Conservation (phyloP, 148 eudicot species). For the Chenopodium suecicum region DNA sequence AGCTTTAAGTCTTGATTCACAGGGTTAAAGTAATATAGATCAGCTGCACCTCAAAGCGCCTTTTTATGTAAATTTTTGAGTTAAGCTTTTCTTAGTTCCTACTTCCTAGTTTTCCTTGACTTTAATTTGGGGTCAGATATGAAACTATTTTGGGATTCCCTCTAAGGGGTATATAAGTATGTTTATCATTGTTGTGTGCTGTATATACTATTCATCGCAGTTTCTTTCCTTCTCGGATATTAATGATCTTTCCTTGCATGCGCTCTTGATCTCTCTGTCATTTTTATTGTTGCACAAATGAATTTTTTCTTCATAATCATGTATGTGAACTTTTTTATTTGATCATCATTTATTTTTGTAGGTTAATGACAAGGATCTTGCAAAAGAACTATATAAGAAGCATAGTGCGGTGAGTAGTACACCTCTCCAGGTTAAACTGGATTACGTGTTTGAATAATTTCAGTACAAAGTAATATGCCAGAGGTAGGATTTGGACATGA, state of each 20-base stretch:
- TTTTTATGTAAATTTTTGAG: neutral
- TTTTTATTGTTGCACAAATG: neutral
- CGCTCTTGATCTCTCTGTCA: neutral
- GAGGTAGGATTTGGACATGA: too few species aligned
- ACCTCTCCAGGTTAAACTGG: conserved; percentile 1
- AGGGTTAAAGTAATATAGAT: neutral
- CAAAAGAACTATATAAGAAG: conserved; percentile 93
- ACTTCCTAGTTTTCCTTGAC: neutral
- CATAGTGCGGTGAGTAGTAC: conserved; percentile 77
- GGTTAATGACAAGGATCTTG: conserved; percentile 83
- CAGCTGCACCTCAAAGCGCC: neutral
- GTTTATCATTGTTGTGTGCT: neutral
- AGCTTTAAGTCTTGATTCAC: neutral
- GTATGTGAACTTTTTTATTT: neutral
- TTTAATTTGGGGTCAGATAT: neutral
- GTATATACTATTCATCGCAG: neutral
- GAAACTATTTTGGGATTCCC: neutral
- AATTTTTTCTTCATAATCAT: neutral
- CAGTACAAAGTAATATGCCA: too few species aligned
- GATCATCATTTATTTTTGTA: conserved; percentile 34
- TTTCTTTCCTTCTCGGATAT: neutral
- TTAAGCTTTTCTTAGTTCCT: neutral
- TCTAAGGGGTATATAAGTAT: neutral
- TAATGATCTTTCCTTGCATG: neutral
- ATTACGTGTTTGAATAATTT: neutral